These are phyloP conservation scores for Sugiyamaella xylanicola DNA, from an alignment of 1,139 yeast species.

Conservation along the genomic window DNA sequence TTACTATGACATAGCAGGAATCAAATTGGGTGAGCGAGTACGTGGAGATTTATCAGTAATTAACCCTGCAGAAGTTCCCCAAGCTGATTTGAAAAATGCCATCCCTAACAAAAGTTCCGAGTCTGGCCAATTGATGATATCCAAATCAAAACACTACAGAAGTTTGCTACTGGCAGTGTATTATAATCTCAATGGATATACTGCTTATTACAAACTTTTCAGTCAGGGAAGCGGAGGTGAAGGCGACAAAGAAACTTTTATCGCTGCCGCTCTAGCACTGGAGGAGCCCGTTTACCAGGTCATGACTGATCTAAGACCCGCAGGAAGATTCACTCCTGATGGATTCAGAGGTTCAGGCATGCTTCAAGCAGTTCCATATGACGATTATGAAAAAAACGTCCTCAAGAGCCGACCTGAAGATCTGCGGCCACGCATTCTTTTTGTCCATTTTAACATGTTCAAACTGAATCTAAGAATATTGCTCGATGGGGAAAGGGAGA, in stretches of 20 bases:
- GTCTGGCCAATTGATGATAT: slow-evolving; percentile 75
- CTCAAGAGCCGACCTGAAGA: slow-evolving; percentile 39
- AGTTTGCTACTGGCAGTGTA: slow-evolving; percentile 68
- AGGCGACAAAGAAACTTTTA: slow-evolving; percentile 86
- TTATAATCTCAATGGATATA: slow-evolving; percentile 78
- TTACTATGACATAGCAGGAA: slow-evolving; percentile 64
- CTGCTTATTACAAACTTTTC: slow-evolving; percentile 72
- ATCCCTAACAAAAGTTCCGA: slow-evolving; percentile 81
- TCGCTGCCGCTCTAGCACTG: slow-evolving; percentile 72
- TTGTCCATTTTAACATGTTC: slow-evolving; percentile 67
- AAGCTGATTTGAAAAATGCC: slow-evolving; percentile 66
- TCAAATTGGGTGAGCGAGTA: slow-evolving; percentile 47
- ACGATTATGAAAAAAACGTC: slow-evolving; percentile 47
- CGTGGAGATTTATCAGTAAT: slow-evolving; percentile 40
- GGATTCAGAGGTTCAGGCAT: slow-evolving; percentile 64
- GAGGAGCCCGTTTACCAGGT: slow-evolving; percentile 66
- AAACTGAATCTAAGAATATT: slow-evolving; percentile 56
- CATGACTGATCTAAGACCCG: slow-evolving; percentile 54
- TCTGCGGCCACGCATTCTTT: slow-evolving; percentile 37
- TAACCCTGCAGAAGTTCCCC: slow-evolving; percentile 48
- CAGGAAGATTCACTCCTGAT: slow-evolving; percentile 31
- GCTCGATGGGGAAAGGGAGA: slow-evolving; percentile 25
- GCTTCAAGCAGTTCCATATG: slow-evolving; percentile 70
- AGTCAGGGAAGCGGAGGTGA: slow-evolving; percentile 88
- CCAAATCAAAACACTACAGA: slow-evolving; percentile 63